Conservation (phyloP, 2,329 filamentous ascomycete species). For the Cladosporium sp. region DNA sequence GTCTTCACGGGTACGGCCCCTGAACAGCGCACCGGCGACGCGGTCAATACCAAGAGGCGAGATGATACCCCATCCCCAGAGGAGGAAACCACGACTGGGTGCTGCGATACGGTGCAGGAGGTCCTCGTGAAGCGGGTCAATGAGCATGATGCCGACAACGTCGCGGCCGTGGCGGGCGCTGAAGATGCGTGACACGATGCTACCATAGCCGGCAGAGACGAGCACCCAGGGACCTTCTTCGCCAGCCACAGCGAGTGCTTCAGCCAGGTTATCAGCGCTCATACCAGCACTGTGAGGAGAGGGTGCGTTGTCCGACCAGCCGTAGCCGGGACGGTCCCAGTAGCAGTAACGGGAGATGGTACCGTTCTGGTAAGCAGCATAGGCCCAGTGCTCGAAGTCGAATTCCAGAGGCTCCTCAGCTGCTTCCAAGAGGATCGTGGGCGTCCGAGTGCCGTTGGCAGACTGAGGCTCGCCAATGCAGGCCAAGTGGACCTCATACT, state of each 20-base stretch:
- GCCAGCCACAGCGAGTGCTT: conserved; percentile 75
- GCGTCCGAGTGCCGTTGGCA: conserved; percentile 54
- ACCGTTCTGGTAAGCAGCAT: conserved; percentile 72
- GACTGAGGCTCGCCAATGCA: conserved; percentile 72
- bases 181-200: conserved; percentile 88
- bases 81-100: conserved; percentile 71
- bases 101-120: conserved; percentile 68
- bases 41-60: conserved; percentile 85
- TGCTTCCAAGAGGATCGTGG: conserved; percentile 83
- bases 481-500: conserved; percentile 83
- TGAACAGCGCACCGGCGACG: conserved; percentile 76
- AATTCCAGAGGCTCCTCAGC: conserved; percentile 78
- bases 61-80: conserved; percentile 84
- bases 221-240: conserved; percentile 89
- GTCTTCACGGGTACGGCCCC: conserved; percentile 76
- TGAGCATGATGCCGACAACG: conserved; percentile 75
- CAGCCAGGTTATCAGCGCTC: conserved; percentile 83
- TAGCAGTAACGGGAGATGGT: conserved; percentile 91
- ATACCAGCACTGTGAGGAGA: conserved; percentile 92
- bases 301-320: conserved; percentile 86
- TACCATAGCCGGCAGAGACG: conserved; percentile 81
- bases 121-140: conserved; percentile 89
- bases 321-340: conserved; percentile 87
- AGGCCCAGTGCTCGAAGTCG: conserved; percentile 76
- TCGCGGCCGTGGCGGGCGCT: conserved; percentile 75